Evolutionary conservation across 139 green algal species (phyloP).

Genomic region (Closterium sp.): DNA sequence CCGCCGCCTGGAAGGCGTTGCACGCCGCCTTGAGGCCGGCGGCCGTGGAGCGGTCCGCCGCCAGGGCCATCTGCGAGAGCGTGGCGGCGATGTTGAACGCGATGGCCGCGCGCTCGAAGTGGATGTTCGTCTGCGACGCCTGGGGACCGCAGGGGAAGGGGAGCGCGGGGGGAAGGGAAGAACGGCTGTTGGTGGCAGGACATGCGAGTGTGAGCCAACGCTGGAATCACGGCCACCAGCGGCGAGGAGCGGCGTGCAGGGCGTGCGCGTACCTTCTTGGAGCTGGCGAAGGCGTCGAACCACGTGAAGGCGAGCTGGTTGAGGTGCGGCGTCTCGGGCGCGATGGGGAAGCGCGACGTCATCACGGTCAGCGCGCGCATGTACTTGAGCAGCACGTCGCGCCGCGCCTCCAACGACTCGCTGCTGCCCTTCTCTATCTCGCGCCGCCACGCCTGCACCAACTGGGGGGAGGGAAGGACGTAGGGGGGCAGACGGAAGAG

Average conservation of each 20-base stretch:
- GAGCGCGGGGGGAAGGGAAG: not conserved
- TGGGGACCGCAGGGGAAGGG: not conserved
- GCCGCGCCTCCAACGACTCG: slow-evolving; percentile 24
- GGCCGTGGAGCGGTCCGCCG: slow-evolving; percentile 65
- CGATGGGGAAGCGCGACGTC: slow-evolving; percentile 89
- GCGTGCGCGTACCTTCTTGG: slow-evolving; percentile 16
- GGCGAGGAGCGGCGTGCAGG: too few relatives aligned
- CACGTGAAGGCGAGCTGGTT: slow-evolving; percentile 61
- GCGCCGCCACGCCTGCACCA: slow-evolving; percentile 25
- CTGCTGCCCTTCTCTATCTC: slow-evolving; percentile 27
- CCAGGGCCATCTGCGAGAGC: slow-evolving; percentile 73
- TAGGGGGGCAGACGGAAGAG: too few relatives aligned
- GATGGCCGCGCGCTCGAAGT: slow-evolving; percentile 90
- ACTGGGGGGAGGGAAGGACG: not conserved
- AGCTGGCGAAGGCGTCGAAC: slow-evolving; percentile 77
- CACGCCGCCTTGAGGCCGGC: slow-evolving; percentile 74
- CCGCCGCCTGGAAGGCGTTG: slow-evolving; percentile 68
- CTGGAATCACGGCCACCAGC: not conserved
- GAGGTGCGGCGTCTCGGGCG: slow-evolving; percentile 65
- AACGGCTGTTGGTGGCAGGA: slow-evolving; percentile 16
- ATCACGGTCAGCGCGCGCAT: slow-evolving; percentile 75
- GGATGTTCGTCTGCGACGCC: slow-evolving; percentile 66
- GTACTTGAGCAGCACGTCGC: slow-evolving; percentile 66
- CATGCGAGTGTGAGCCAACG: not conserved
- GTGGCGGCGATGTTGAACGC: slow-evolving; percentile 88